Evolutionary conservation across 345 rosid genomes (phyloP).

Genomic region (Fremontodendron californicum): DNA sequence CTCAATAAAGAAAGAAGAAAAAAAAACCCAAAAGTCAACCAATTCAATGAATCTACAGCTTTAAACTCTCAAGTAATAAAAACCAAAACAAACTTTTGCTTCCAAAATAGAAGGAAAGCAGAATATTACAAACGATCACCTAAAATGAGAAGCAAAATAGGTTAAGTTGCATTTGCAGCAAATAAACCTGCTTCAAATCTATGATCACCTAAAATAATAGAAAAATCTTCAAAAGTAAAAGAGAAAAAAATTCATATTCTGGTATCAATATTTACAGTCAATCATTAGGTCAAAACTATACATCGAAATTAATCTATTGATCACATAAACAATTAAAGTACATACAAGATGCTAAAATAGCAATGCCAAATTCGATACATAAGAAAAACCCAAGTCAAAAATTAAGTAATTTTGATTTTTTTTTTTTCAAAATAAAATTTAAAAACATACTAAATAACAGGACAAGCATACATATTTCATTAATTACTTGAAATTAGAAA

Average conservation of each 20-base stretch:
- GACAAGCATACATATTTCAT: too few species aligned
- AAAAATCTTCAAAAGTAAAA: background rate
- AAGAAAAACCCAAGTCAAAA: too few species aligned
- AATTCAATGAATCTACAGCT: background rate
- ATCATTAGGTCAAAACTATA: background rate
- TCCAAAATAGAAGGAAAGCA: conserved; percentile 1
- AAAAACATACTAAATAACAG: too few species aligned
- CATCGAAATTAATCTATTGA: background rate
- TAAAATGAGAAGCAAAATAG: background rate
- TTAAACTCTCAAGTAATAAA: background rate
- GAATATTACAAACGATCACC: conserved; percentile 66
- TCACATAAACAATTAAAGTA: background rate
- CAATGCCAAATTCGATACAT: too few species aligned
- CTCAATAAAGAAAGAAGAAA: background rate
- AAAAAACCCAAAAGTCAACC: background rate
- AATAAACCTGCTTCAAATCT: too few species aligned
- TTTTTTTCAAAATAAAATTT: background rate
- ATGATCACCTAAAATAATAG: too few species aligned
- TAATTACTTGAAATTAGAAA: background rate
- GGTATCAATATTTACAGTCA: background rate
- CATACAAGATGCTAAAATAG: background rate
- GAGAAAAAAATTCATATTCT: background rate
- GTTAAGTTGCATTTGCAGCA: background rate
- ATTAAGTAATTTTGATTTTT: too few species aligned
- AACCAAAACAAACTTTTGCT: background rate